phyloP scores from a whole-genome alignment of 2,329 filamentous ascomycete species.

The Trichoderma arundinaceum region DNA sequence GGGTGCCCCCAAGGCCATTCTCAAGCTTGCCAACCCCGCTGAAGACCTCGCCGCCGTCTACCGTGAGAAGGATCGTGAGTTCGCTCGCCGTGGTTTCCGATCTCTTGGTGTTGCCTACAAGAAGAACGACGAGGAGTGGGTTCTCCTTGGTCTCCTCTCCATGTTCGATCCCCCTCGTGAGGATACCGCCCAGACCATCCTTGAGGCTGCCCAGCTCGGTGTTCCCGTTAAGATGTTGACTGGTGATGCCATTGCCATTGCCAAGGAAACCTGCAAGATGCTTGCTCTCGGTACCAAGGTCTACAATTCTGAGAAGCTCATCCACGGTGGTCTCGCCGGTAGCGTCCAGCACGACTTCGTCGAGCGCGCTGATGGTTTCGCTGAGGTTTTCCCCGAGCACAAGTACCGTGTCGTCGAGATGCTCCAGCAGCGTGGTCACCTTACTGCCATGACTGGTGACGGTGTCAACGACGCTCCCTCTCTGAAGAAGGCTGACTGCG shows the following conservation, averaged over 20 bases:
- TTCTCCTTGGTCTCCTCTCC: slow-evolving; percentile 93
- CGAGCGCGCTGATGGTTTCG: slow-evolving; percentile 92
- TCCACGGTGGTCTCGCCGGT: slow-evolving; percentile 86
- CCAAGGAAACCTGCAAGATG: slow-evolving; percentile 87
- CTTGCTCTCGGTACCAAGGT: slow-evolving; percentile 91
- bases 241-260: slow-evolving; percentile 91
- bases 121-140: slow-evolving; percentile 80
- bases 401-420: slow-evolving; percentile 96
- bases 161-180: slow-evolving; percentile 90
- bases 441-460: slow-evolving; percentile 95
- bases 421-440: slow-evolving; percentile 88
- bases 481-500: slow-evolving; percentile 91
- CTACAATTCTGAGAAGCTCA: slow-evolving; percentile 91
- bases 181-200: slow-evolving; percentile 88
- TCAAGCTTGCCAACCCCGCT: slow-evolving; percentile 83
- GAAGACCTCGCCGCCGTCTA: slow-evolving; percentile 80
- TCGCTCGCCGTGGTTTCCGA: slow-evolving; percentile 91
- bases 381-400: slow-evolving; percentile 93
- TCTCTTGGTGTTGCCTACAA: slow-evolving; percentile 93
- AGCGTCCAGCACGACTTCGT: slow-evolving; percentile 97
- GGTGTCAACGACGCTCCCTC: slow-evolving; percentile 94
- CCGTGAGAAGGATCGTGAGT: slow-evolving; percentile 91
- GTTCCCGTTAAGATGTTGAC: slow-evolving; percentile 96
- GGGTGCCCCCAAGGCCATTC: slow-evolving; percentile 84
- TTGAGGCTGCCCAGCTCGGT: slow-evolving; percentile 85